phyloP scores from a whole-genome alignment of 805 yeast species.

The Ogataea sp. region DNA sequence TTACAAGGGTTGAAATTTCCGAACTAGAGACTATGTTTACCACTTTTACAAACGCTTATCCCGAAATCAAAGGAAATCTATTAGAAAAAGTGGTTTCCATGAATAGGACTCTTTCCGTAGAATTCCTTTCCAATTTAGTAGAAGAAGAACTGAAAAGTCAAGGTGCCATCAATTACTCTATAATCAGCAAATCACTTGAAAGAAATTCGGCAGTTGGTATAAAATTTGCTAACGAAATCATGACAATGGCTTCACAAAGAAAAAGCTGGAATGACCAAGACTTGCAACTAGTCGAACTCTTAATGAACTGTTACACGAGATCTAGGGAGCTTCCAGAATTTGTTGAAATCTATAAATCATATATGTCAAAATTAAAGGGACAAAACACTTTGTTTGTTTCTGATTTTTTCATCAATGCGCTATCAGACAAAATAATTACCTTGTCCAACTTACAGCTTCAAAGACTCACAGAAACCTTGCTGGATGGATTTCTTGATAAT shows the following conservation, averaged over 20 bases:
- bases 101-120: constrained; percentile 46
- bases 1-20: constrained; percentile 26
- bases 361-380: not conserved
- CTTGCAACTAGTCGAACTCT: constrained; percentile 8
- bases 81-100: constrained; percentile 38
- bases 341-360: constrained; percentile 34
- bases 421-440: constrained; percentile 32
- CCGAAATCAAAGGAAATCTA: constrained; percentile 32
- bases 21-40: constrained; percentile 42
- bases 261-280: constrained; percentile 2
- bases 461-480: constrained; percentile 15
- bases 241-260: constrained; percentile 1
- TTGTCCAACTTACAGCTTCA: constrained; percentile 42
- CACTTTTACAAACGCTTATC: constrained; percentile 30
- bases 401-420: constrained; percentile 25
- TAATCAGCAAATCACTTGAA: constrained; percentile 39
- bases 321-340: constrained; percentile 53
- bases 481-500: constrained; percentile 6
- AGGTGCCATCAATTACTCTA: constrained; percentile 25
- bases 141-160: constrained; percentile 17
- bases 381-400: constrained; percentile 6
- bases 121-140: constrained; percentile 38
- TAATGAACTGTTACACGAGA: constrained; percentile 35
- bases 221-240: constrained; percentile 27
- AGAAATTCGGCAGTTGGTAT: constrained; percentile 56